These are phyloP conservation scores for Bonia amplexicaulis DNA, from an alignment of 176 grass and related monocot genomes.

Conservation along the genomic window DNA sequence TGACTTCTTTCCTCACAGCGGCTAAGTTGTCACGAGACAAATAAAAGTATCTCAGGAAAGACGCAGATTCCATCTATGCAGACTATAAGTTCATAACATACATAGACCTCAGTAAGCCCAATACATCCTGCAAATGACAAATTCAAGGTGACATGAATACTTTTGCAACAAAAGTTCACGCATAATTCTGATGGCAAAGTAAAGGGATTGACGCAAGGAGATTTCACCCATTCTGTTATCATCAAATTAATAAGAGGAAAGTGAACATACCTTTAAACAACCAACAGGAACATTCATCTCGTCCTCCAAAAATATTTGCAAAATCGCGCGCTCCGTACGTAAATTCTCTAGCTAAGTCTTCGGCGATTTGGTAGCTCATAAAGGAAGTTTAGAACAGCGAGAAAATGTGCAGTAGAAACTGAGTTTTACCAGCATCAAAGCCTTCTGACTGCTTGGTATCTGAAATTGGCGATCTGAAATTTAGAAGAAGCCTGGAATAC, in stretches of 20 bases:
- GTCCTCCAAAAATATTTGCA: constrained; percentile 72
- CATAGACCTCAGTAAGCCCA: constrained; percentile 84
- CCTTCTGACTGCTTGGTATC: constrained; percentile 46
- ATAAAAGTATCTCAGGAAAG: constrained; percentile 82
- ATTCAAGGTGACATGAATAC: neutral
- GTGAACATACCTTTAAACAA: constrained; percentile 61
- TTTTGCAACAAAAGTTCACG: neutral
- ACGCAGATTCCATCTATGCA: constrained; percentile 79
- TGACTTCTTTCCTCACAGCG: constrained; percentile 65
- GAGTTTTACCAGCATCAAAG: constrained; percentile 72
- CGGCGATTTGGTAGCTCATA: constrained; percentile 80
- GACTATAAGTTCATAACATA: constrained; percentile 72
- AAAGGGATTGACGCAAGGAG: neutral
- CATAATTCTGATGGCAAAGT: neutral
- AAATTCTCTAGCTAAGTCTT: constrained; percentile 90
- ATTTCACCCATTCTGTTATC: neutral
- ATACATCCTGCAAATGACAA: constrained; percentile 52
- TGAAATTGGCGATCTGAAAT: too few relatives aligned
- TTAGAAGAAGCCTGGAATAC: too few relatives aligned
- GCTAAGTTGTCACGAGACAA: constrained; percentile 59
- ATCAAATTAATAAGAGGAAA: neutral
- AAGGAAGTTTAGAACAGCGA: neutral
- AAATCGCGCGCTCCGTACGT: constrained; percentile 68
- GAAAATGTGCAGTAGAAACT: neutral
- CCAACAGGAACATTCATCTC: constrained; percentile 51